Percentiles rank a stretch among this genome's conserved stretches.
phyloP scores from a whole-genome alignment of 2,329 filamentous ascomycete species.

The Bipolaris gigantea region DNA sequence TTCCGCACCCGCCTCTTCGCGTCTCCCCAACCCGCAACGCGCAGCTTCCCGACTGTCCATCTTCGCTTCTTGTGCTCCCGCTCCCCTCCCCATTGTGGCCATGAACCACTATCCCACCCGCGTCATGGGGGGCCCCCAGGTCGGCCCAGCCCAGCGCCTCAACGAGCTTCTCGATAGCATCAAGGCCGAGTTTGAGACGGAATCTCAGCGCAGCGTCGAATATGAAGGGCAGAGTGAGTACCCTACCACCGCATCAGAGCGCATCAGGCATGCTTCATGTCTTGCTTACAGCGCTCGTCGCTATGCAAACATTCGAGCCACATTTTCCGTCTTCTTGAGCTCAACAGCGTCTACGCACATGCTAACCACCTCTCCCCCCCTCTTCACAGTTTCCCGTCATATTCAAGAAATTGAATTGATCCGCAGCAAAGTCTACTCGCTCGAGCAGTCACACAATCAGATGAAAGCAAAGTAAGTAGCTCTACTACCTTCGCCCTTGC shows the following conservation, averaged over 20 bases:
- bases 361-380: not conserved
- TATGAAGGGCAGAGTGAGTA: conserved; percentile 92
- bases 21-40: conserved; percentile 9
- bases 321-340: not conserved
- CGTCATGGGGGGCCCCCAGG: conserved; percentile 65
- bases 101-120: conserved; percentile 83
- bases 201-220: conserved; percentile 77
- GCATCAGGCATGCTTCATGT: not conserved
- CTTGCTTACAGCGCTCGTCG: too few species aligned
- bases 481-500: not conserved
- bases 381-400: conserved; percentile 67
- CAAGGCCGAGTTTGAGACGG: conserved; percentile 85
- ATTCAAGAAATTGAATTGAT: conserved; percentile 95
- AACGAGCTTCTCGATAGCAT: conserved; percentile 92
- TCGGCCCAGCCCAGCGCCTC: conserved; percentile 71
- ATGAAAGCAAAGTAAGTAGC: conserved; percentile 84
- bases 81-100: conserved; percentile 20
- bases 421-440: conserved; percentile 85
- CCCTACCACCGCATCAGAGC: not conserved
- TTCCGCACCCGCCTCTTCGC: conserved; percentile 11
- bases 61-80: not conserved
- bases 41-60: conserved; percentile 1
- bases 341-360: not conserved
- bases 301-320: conserved; percentile 3
- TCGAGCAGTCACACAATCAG: conserved; percentile 85